Evolutionary conservation across 2,329 filamentous ascomycete genomes (phyloP).

Genomic region (Saccharata proteae): DNA sequence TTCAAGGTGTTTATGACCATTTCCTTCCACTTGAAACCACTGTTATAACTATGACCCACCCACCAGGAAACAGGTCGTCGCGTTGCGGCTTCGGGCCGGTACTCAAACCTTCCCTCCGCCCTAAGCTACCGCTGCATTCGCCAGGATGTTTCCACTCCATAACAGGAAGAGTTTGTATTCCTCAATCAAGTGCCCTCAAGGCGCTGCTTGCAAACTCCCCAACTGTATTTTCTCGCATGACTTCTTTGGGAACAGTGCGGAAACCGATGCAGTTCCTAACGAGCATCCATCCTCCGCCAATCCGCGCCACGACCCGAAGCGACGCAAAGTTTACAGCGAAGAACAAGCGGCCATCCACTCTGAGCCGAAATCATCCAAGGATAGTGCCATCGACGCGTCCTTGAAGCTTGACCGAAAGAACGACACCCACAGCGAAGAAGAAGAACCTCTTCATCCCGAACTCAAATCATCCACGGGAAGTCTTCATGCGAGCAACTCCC

Average conservation of each 20-base stretch:
- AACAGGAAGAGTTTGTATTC: no score
- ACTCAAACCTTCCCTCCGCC: no score
- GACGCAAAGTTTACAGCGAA: conserved; percentile 16
- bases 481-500: no score
- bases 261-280: not conserved
- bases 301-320: conserved; percentile 2
- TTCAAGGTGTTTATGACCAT: no score
- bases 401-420: not conserved
- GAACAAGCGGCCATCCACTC: conserved; percentile 8
- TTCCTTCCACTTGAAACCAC: no score
- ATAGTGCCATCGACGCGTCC: not conserved
- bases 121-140: no score
- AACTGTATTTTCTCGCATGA: conserved; percentile 49
- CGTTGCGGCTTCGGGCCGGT: no score
- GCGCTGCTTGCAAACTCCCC: conserved; percentile 36
- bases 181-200: conserved; percentile 40
- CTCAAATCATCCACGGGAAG: no score
- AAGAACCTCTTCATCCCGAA: conserved; percentile 15
- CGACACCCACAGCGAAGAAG: not conserved
- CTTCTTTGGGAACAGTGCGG: conserved; percentile 6
- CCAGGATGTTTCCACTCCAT: no score
- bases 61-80: no score
- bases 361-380: conserved; percentile 1
- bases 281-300: not conserved
- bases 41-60: no score